Conservation (phyloP, 2,329 filamentous ascomycete genomes). For the Ophiocordyceps sinensis region DNA sequence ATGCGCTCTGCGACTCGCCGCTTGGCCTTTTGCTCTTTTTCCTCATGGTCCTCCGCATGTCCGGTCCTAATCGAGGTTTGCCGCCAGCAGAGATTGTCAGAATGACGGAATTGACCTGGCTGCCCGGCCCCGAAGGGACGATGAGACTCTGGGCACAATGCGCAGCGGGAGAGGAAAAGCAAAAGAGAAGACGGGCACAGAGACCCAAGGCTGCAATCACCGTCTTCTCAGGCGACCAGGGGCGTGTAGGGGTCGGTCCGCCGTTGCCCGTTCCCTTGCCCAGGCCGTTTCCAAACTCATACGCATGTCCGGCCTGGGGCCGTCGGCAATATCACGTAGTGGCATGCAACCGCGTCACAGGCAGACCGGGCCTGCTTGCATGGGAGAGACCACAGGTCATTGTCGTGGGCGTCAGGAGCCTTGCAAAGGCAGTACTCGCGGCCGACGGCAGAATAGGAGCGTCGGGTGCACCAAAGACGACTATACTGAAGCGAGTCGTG, state of each 20-base stretch:
- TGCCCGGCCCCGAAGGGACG: conserved; percentile 48
- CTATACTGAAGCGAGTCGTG: conserved; percentile 20
- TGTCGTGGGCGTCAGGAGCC: conserved; percentile 22
- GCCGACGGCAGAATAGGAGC: conserved; percentile 22
- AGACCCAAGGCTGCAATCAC: conserved; percentile 31
- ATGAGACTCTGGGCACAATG: conserved; percentile 41
- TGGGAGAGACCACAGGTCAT: conserved; percentile 35
- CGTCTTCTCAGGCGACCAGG: conserved; percentile 26
- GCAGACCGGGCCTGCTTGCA: conserved; percentile 28
- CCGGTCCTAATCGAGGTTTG: conserved; percentile 26
- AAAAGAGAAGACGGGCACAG: conserved; percentile 7
- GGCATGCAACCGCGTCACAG: conserved; percentile 22
- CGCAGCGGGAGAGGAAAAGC: conserved; percentile 14
- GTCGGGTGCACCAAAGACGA: conserved; percentile 10
- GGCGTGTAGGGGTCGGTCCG: neutral
- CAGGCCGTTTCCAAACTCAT: conserved; percentile 12
- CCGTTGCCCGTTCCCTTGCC: conserved; percentile 5
- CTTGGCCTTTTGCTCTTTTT: conserved; percentile 41
- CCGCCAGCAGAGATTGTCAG: conserved; percentile 41
- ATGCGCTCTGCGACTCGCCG: conserved; percentile 48
- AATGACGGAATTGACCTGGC: conserved; percentile 47
- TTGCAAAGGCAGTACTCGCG: conserved; percentile 24
- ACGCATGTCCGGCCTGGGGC: conserved; percentile 35
- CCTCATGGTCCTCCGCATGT: conserved; percentile 28
- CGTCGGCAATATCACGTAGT: conserved; percentile 27